Percentiles rank a stretch among this genome's conserved stretches.
Evolutionary conservation across 768 basidiomycete species (phyloP).

Genomic region (Lentinula boryana): DNA sequence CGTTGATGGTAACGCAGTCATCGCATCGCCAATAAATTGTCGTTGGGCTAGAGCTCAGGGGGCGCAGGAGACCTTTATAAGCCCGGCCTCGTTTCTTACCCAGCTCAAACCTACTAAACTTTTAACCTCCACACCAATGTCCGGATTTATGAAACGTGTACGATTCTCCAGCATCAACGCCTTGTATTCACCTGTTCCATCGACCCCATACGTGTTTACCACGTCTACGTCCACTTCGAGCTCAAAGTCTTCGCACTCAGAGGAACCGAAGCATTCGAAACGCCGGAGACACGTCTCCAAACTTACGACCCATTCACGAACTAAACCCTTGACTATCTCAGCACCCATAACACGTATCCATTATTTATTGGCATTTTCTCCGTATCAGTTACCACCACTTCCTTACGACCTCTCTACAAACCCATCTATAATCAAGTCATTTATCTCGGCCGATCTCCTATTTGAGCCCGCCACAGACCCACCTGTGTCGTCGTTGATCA

Average conservation of each 20-base stretch:
- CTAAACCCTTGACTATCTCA: neutral
- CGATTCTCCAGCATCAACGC: conserved; percentile 7
- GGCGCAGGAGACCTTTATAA: neutral
- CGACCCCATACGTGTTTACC: neutral
- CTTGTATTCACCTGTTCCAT: conserved; percentile 4
- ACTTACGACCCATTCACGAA: conserved; percentile 2
- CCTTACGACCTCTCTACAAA: conserved; percentile 31
- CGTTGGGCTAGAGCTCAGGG: neutral
- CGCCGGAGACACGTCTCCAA: neutral
- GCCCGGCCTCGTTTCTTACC: neutral
- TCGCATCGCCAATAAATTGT: neutral
- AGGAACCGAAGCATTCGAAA: neutral
- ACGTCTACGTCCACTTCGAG: neutral
- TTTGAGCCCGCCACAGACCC: conserved; percentile 37
- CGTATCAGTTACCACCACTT: conserved; percentile 25
- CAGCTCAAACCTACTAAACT: neutral
- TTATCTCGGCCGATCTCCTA: conserved; percentile 25
- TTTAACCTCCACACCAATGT: neutral
- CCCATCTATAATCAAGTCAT: conserved; percentile 21
- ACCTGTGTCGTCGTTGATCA: conserved; percentile 26
- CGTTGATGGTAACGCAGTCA: neutral
- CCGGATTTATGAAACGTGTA: conserved; percentile 7
- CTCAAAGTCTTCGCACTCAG: neutral
- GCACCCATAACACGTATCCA: neutral
- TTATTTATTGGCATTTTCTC: conserved; percentile 22